Percentiles rank a stretch among this genome's conserved stretches.
phyloP scores from a whole-genome alignment of 768 basidiomycete species.

The Psilocybe tampanensis region DNA sequence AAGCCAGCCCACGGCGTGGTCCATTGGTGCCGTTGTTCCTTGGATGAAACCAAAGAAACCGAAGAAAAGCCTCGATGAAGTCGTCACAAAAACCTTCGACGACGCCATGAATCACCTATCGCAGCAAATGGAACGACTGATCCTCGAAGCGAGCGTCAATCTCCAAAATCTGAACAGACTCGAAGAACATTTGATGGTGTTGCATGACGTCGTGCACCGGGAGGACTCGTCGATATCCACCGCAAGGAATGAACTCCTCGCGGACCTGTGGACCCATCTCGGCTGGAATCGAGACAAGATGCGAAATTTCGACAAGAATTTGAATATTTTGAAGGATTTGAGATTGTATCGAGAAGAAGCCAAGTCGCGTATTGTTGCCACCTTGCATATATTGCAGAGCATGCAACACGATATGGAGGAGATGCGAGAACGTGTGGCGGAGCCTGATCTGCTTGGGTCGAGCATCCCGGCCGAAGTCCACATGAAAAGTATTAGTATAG shows the following conservation, averaged over 20 bases:
- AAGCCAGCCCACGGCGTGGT: conserved; percentile 32
- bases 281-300: conserved; percentile 60
- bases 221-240: conserved; percentile 52
- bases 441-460: conserved; percentile 63
- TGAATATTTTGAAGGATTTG: conserved; percentile 55
- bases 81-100: conserved; percentile 56
- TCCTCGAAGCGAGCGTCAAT: conserved; percentile 68
- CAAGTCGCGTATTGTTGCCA: conserved; percentile 63
- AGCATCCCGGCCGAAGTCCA: conserved; percentile 73
- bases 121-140: conserved; percentile 50
- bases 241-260: conserved; percentile 57
- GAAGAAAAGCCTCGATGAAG: conserved; percentile 37
- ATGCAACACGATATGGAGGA: conserved; percentile 81
- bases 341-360: conserved; percentile 63
- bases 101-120: conserved; percentile 66
- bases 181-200: conserved; percentile 56
- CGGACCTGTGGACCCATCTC: conserved; percentile 68
- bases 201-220: conserved; percentile 62
- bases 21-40: conserved; percentile 40
- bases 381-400: conserved; percentile 58
- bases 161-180: conserved; percentile 58
- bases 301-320: conserved; percentile 52
- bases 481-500: conserved; percentile 68
- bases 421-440: conserved; percentile 69
- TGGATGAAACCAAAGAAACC: conserved; percentile 33